phyloP scores from a whole-genome alignment of 192 early-diverging fungal species.

The Endogone sp. region DNA sequence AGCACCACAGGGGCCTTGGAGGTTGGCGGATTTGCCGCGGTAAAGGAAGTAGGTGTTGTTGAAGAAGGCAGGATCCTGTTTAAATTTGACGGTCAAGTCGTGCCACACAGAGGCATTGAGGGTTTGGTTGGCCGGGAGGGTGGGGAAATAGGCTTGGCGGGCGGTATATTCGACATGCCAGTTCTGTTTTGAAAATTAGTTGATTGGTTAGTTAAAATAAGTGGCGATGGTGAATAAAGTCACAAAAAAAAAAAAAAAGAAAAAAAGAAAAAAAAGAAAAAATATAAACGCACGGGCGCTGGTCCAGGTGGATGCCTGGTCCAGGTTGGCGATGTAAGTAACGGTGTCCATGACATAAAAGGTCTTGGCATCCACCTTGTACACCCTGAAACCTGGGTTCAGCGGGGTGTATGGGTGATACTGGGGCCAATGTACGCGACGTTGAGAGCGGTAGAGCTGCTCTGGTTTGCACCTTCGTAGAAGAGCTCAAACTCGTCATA shows the following conservation, averaged over 20 bases:
- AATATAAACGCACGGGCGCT: no score
- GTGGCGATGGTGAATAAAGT: no score
- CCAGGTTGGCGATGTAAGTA: conserved; percentile 48
- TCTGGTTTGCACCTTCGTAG: conserved; percentile 30
- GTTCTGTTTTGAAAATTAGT: conserved; percentile 29
- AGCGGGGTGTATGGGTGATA: no score
- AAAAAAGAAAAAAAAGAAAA: no score
- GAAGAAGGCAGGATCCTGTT: conserved; percentile 29
- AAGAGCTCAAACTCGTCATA: conserved; percentile 48
- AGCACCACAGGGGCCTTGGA: no score
- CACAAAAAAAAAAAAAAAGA: no score
- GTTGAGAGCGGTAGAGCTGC: conserved; percentile 33
- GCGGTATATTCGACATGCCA: conserved; percentile 55
- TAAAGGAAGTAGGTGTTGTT: conserved; percentile 38
- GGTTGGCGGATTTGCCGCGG: conserved; percentile 38
- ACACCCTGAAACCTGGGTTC: no score
- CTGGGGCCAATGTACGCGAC: conserved; percentile 47
- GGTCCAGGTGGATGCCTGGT: conserved; percentile 37
- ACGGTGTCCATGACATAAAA: conserved; percentile 49
- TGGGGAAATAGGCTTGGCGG: conserved; percentile 34
- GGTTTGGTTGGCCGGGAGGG: conserved; percentile 18
- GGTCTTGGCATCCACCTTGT: conserved; percentile 47
- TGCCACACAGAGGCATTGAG: conserved; percentile 47
- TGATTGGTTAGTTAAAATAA: no score
- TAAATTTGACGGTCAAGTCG: conserved; percentile 39